phyloP scores from a whole-genome alignment of 2,329 filamentous ascomycete genomes.

The Aureobasidium sp. region DNA sequence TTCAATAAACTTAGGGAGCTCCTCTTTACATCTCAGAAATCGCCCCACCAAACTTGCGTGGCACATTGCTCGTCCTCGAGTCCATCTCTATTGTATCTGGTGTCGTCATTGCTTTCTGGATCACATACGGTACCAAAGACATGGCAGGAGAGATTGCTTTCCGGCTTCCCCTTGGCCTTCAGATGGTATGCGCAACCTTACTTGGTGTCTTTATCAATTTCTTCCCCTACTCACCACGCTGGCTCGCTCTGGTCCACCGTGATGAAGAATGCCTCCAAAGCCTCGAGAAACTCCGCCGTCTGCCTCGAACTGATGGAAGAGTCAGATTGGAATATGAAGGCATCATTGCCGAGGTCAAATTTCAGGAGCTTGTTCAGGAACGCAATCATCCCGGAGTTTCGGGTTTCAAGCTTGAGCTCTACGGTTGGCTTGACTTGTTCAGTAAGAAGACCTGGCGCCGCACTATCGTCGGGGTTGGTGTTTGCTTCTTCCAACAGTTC shows the following conservation, averaged over 20 bases:
- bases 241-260: conserved; percentile 26
- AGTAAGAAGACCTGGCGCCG: conserved; percentile 39
- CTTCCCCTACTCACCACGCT: conserved; percentile 29
- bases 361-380: conserved; percentile 21
- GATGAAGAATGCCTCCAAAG: conserved; percentile 24
- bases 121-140: conserved; percentile 42
- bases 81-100: conserved; percentile 40
- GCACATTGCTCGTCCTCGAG: conserved; percentile 37
- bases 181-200: conserved; percentile 32
- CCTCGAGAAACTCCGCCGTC: conserved; percentile 24
- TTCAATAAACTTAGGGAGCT: too few species aligned
- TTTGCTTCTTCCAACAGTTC: conserved; percentile 54
- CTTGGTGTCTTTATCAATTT: conserved; percentile 27
- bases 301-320: conserved; percentile 15
- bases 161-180: conserved; percentile 41
- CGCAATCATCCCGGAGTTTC: conserved; percentile 32
- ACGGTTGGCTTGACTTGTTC: conserved; percentile 44
- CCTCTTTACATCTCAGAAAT: conserved; percentile 38
- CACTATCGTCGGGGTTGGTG: conserved; percentile 43
- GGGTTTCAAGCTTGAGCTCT: conserved; percentile 42
- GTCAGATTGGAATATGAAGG: conserved; percentile 17
- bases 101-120: conserved; percentile 46
- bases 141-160: conserved; percentile 40
- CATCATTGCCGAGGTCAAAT: conserved; percentile 18
- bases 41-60: conserved; percentile 32